A percentile compares a stretch with the other conserved stretches of the same genome.
Evolutionary conservation across 2,329 filamentous ascomycete species (phyloP).

Genomic region (Neofusicoccum umdonicola): DNA sequence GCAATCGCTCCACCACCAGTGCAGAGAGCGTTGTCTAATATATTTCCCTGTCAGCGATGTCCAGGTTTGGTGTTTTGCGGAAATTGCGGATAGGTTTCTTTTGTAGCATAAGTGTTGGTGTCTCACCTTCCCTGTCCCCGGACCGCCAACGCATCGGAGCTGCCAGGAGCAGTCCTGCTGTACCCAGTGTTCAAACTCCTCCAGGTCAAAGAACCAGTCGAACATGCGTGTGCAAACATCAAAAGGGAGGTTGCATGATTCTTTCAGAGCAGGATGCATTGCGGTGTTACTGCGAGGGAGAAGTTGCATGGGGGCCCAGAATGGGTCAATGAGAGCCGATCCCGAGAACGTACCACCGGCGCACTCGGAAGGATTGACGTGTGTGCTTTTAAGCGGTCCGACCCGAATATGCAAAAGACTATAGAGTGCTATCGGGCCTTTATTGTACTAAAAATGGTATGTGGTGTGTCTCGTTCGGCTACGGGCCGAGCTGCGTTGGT

Average conservation of each 20-base stretch:
- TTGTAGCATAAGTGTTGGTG: not conserved
- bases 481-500: too few species aligned
- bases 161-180: conserved; percentile 4
- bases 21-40: conserved; percentile 16
- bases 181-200: conserved; percentile 11
- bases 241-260: conserved; percentile 11
- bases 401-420: too few species aligned
- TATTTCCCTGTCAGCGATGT: not conserved
- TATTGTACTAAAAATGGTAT: too few species aligned
- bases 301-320: not conserved
- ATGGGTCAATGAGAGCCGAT: too few species aligned
- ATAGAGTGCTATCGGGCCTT: too few species aligned
- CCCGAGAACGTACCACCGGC: too few species aligned
- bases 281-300: too few species aligned
- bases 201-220: conserved; percentile 19
- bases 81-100: not conserved
- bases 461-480: too few species aligned
- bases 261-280: conserved; percentile 10
- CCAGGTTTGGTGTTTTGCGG: too few species aligned
- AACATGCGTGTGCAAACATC: conserved; percentile 22
- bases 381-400: too few species aligned
- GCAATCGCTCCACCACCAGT: not conserved
- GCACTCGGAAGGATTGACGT: too few species aligned
- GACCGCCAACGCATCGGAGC: conserved; percentile 12
- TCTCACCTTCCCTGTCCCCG: conserved; percentile 16